These are phyloP conservation scores for Metschnikowia henanensis DNA, from an alignment of 805 yeast genomes.

Conservation along the genomic window DNA sequence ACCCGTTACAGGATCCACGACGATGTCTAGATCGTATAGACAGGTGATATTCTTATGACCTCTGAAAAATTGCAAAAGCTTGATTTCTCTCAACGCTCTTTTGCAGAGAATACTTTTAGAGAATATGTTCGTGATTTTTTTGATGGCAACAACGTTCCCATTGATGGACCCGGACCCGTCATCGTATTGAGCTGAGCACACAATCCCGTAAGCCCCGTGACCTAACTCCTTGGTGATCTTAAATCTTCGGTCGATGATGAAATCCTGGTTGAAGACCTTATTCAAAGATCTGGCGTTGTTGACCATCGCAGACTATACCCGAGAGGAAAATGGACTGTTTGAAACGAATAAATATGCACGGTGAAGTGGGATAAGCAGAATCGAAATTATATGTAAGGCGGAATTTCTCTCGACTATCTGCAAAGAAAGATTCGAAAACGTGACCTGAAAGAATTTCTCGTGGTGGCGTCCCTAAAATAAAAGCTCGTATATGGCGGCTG, in stretches of 20 bases:
- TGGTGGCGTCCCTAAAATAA: too few species aligned
- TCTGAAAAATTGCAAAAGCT: conserved; percentile 86
- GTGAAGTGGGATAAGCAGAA: too few species aligned
- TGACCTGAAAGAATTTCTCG: too few species aligned
- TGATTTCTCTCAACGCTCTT: conserved; percentile 87
- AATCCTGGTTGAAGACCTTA: conserved; percentile 73
- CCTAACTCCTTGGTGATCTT: conserved; percentile 92
- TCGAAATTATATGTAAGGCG: too few species aligned
- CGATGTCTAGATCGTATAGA: conserved; percentile 90
- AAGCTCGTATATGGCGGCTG: too few species aligned
- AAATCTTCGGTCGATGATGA: conserved; percentile 85
- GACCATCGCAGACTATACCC: too few species aligned
- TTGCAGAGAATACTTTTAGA: conserved; percentile 88
- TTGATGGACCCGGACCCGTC: conserved; percentile 49
- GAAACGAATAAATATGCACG: too few species aligned
- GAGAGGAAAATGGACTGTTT: too few species aligned
- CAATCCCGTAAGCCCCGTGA: conserved; percentile 98
- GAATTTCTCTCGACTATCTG: too few species aligned
- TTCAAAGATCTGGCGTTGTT: conserved; percentile 37
- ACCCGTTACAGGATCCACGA: conserved; percentile 58
- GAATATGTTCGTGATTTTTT: conserved; percentile 93
- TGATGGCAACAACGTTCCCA: conserved; percentile 74
- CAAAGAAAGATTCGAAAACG: too few species aligned
- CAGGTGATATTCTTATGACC: conserved; percentile 97
- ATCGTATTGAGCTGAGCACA: conserved; percentile 89